phyloP scores from a whole-genome alignment of 2,329 filamentous ascomycete species.

The Diaporthe eres region DNA sequence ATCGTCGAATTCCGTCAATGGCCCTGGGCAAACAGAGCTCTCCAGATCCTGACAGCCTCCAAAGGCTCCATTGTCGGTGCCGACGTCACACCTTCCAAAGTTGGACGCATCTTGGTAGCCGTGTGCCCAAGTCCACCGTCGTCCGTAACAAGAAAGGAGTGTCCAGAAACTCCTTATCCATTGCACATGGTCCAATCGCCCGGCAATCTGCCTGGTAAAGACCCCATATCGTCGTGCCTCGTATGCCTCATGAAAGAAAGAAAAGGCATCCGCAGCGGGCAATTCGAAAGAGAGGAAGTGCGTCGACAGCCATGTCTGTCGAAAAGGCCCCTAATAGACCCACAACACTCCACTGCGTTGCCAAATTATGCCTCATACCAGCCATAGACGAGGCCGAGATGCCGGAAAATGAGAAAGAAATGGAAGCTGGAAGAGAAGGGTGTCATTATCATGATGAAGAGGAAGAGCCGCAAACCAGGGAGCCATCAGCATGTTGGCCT shows the following conservation, averaged over 20 bases:
- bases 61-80: neutral
- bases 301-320: neutral
- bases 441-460: neutral
- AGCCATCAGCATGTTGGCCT: neutral
- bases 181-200: neutral
- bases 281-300: neutral
- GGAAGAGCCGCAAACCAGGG: neutral
- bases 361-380: neutral
- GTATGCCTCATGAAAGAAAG: slow-evolving; percentile 1
- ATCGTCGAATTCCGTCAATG: neutral
- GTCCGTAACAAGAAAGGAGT: neutral
- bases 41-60: slow-evolving; percentile 2
- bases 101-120: neutral
- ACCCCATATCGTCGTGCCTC: neutral
- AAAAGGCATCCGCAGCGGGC: neutral
- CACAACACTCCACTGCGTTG: neutral
- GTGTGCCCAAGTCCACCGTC: neutral
- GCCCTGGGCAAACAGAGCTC: slow-evolving; percentile 9
- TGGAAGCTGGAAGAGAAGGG: neutral
- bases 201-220: neutral
- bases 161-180: neutral
- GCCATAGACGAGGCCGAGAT: neutral
- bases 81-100: neutral
- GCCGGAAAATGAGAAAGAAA: neutral
- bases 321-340: neutral